Evolutionary conservation across 768 basidiomycete species (phyloP).

Genomic region (Glaciozyma martinii): DNA sequence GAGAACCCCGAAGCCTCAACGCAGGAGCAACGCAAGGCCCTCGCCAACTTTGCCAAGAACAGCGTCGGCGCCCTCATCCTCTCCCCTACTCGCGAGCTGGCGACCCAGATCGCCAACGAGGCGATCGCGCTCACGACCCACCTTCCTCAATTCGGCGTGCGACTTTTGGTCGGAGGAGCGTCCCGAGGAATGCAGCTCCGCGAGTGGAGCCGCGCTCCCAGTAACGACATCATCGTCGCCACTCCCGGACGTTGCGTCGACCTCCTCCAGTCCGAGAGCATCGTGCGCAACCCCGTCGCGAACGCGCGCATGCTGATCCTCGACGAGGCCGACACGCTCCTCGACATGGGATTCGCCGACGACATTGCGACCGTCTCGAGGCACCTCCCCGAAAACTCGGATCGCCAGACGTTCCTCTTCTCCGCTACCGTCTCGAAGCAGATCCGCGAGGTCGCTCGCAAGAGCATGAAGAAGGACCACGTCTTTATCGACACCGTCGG

Average conservation of each 20-base stretch:
- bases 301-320: conserved; percentile 66
- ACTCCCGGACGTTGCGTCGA: conserved; percentile 44
- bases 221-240: conserved; percentile 46
- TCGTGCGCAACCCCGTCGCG: conserved; percentile 49
- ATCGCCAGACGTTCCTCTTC: conserved; percentile 48
- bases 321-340: conserved; percentile 48
- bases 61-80: conserved; percentile 46
- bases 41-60: conserved; percentile 57
- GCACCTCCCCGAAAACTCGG: conserved; percentile 34
- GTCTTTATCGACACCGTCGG: conserved; percentile 53
- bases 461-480: conserved; percentile 38
- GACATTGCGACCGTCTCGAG: conserved; percentile 62
- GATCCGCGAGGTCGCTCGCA: conserved; percentile 41
- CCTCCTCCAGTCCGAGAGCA: conserved; percentile 43
- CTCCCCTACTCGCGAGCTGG: conserved; percentile 43
- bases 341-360: conserved; percentile 43
- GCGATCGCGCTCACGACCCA: conserved; percentile 52
- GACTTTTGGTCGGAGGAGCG: conserved; percentile 46
- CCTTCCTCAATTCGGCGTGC: conserved; percentile 28
- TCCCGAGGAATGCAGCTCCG: conserved; percentile 58
- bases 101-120: conserved; percentile 40
- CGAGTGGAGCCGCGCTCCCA: conserved; percentile 54
- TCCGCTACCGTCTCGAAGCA: conserved; percentile 44
- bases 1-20: conserved; percentile 33
- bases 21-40: conserved; percentile 49